These are phyloP conservation scores for Penicillium angulare DNA, from an alignment of 495 filamentous ascomycete genomes.

Conservation along the genomic window DNA sequence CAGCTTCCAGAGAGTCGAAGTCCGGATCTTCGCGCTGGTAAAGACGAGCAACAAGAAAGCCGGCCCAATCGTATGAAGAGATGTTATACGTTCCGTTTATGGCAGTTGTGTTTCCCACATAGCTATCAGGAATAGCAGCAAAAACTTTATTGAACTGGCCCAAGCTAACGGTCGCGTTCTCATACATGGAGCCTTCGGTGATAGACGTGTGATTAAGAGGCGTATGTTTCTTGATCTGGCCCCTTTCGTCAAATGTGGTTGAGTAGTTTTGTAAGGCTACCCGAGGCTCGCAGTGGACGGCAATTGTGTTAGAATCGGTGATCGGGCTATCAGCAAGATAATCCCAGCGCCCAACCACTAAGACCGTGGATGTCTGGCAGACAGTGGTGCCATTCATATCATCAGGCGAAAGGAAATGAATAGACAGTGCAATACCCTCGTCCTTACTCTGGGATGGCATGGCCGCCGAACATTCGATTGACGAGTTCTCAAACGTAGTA, in stretches of 20 bases:
- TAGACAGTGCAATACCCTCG: constrained; percentile 32
- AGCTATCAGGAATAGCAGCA: constrained; percentile 39
- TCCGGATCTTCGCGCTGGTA: constrained; percentile 31
- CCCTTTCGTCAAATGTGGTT: constrained; percentile 34
- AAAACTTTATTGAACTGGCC: constrained; percentile 45
- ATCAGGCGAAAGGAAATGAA: constrained; percentile 37
- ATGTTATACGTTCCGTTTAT: constrained; percentile 29
- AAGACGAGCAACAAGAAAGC: constrained; percentile 38
- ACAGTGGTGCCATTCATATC: constrained; percentile 21
- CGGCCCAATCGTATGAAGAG: constrained; percentile 43
- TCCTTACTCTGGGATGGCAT: constrained; percentile 25
- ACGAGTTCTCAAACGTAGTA: constrained; percentile 21
- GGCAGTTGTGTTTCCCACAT: constrained; percentile 27
- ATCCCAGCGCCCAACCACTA: constrained; percentile 43
- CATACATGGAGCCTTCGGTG: constrained; percentile 31
- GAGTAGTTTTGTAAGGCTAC: constrained; percentile 26
- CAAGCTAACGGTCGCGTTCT: constrained; percentile 39
- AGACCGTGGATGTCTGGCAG: constrained; percentile 36
- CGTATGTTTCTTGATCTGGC: constrained; percentile 25
- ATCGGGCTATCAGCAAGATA: constrained; percentile 26
- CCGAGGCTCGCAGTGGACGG: constrained; percentile 37
- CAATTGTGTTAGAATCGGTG: constrained; percentile 34
- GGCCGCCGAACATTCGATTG: constrained; percentile 26
- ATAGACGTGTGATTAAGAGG: constrained; percentile 22
- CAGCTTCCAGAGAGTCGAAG: constrained; percentile 26